Evolutionary conservation across 2,329 filamentous ascomycete genomes (phyloP).

Genomic region (Hypoxylon sp.): DNA sequence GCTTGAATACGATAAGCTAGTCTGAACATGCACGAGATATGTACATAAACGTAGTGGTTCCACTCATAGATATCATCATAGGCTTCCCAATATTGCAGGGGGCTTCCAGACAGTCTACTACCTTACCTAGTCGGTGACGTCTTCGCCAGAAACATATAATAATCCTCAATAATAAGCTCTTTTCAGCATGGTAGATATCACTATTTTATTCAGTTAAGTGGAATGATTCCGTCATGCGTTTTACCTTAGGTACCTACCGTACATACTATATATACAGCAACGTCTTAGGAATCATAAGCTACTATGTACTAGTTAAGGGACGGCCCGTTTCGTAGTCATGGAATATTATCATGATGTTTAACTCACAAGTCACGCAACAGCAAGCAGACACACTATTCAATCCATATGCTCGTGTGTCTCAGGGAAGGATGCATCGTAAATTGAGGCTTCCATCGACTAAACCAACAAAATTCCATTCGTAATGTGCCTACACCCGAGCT

Average conservation of each 20-base stretch:
- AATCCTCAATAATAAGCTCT: not conserved
- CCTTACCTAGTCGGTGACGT: not conserved
- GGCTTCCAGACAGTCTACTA: not conserved
- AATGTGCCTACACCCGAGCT: conserved; percentile 1
- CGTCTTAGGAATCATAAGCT: not conserved
- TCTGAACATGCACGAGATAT: not conserved
- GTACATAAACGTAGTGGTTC: not conserved
- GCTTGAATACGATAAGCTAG: not conserved
- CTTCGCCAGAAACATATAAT: not conserved
- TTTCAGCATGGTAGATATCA: too few species aligned
- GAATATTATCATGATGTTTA: not conserved
- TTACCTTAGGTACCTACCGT: too few species aligned
- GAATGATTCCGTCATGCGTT: not conserved
- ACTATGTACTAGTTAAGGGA: not conserved
- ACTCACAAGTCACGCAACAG: not conserved
- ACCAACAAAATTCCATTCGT: not conserved
- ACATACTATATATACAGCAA: not conserved
- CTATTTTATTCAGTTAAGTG: not conserved
- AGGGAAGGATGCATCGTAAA: conserved; percentile 2
- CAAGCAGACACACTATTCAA: not conserved
- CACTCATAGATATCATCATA: not conserved
- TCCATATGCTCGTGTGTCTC: conserved; percentile 4
- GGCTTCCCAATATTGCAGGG: too few species aligned
- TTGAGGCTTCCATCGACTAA: conserved; percentile 1
- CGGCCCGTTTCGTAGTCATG: not conserved